These are phyloP conservation scores for Talaromyces sp. DNA, from an alignment of 2,329 filamentous ascomycete species.

Conservation along the genomic window DNA sequence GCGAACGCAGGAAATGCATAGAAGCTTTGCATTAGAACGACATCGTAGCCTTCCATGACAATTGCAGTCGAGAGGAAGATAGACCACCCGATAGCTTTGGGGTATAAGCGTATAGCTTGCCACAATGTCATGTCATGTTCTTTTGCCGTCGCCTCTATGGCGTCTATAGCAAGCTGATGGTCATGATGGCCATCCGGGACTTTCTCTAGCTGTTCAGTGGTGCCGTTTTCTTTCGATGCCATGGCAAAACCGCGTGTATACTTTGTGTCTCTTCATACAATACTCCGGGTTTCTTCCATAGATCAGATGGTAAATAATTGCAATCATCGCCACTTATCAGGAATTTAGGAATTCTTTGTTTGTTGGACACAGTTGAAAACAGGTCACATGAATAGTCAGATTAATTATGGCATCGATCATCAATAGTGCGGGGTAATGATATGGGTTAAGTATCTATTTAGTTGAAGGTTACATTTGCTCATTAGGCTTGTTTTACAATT, in stretches of 20 bases:
- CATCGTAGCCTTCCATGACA: conserved; percentile 85
- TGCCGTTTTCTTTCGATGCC: neutral
- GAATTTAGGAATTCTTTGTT: neutral
- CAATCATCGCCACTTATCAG: neutral
- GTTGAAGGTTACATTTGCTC: neutral
- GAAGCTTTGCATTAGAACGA: conserved; percentile 76
- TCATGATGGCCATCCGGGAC: neutral
- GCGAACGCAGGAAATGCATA: conserved; percentile 47
- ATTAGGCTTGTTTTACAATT: neutral
- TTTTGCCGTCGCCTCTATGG: conserved; percentile 39
- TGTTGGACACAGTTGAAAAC: too few species aligned
- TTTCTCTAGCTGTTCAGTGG: neutral
- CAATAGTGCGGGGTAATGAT: neutral
- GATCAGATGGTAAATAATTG: neutral
- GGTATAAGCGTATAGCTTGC: conserved; percentile 76
- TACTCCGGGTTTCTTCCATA: too few species aligned
- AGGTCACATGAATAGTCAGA: neutral
- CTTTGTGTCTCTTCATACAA: neutral
- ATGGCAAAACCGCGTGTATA: neutral
- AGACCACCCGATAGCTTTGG: conserved; percentile 79
- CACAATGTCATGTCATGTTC: conserved; percentile 63
- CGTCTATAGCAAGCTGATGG: conserved; percentile 31
- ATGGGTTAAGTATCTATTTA: neutral
- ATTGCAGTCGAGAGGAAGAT: conserved; percentile 82
- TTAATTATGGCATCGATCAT: neutral